Conservation (phyloP, 225 moss, liverwort and hornwort genomes). For the Marchantia polymorpha region DNA sequence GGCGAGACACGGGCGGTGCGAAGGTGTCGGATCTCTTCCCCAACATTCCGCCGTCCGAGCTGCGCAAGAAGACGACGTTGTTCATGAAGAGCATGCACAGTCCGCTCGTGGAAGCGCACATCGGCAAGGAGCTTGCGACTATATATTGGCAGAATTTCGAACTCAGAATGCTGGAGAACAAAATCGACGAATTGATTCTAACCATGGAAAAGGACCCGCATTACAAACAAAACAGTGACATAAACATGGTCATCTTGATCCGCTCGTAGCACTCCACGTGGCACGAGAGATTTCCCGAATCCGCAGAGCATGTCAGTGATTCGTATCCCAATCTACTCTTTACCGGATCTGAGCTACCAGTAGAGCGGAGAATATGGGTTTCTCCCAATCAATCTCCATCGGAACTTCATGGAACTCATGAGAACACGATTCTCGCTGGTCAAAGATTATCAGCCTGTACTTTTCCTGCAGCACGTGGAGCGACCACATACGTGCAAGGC, state of each 20-base stretch:
- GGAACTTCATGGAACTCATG: background rate
- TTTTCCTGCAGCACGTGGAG: background rate
- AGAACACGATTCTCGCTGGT: background rate
- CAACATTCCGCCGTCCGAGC: background rate
- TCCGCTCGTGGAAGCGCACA: constrained; percentile 12
- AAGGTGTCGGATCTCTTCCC: background rate
- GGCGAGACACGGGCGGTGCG: background rate
- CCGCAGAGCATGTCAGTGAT: background rate
- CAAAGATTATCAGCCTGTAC: background rate
- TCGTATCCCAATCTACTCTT: background rate
- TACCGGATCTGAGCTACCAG: background rate
- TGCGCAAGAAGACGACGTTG: background rate
- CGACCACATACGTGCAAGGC: background rate
- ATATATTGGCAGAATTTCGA: background rate
- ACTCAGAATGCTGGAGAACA: background rate
- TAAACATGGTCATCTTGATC: constrained; percentile 1
- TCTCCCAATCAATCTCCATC: background rate
- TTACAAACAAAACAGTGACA: background rate
- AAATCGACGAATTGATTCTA: background rate
- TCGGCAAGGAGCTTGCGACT: constrained; percentile 2
- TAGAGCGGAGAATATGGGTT: background rate
- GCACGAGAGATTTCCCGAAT: background rate
- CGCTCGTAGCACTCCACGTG: background rate
- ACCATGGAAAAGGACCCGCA: background rate
- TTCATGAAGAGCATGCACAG: constrained; percentile 4